Base-by-base conservation (phyloP, 2,329 filamentous ascomycete species). In the Penicillium sp. region DNA sequence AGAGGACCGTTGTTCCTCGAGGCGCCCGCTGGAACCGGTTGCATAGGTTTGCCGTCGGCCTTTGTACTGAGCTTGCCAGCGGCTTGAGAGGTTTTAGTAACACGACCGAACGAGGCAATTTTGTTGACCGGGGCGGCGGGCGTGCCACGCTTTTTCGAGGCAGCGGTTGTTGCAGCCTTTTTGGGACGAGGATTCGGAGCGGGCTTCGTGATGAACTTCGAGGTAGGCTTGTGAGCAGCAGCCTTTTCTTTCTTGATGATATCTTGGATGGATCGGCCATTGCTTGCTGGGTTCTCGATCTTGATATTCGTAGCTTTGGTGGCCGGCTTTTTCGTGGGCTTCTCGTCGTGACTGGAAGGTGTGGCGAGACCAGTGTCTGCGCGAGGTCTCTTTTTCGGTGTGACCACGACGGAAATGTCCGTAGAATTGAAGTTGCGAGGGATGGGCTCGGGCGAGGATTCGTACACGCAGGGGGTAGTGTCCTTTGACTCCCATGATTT, bases 401-500 rank as follows among this genome's bases (percentile, higher is more conserved):
- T 71, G 47, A 80, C 71, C 22, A 79, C 72, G 22, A 80, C 73
- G 18, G 72, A 34, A 31, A 50, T 8, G 29, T 22, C 66, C 38
- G 75, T 57, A 14, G 20, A n/a, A 16, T 29, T 24, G 5, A n/a
- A 29, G 11, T 2, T 18, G 1, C 14, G 53, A 9, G 59, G 57
- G 13, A 59, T 61, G 1, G 63, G 63, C 39, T 65, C 61, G 6
- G 61, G 64, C 32, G 76, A 76, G 14, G 74, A 64, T 10, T 75
- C 73, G 9, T 73, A 69, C 7, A 14, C 26, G 48, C 42, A 52
- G 3, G 67, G 67, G 2, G 52, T 55, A 48, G 70, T 62, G 55
- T 85, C 82, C 61, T 85, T 14, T 1, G 53, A 56, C 13, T 51
- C 76, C 83, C 84, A 86, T 57, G 75, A 77, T 51, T 79, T 79